phyloP scores from a whole-genome alignment of 2,329 filamentous ascomycete species.

The Colletotrichum sp. region DNA sequence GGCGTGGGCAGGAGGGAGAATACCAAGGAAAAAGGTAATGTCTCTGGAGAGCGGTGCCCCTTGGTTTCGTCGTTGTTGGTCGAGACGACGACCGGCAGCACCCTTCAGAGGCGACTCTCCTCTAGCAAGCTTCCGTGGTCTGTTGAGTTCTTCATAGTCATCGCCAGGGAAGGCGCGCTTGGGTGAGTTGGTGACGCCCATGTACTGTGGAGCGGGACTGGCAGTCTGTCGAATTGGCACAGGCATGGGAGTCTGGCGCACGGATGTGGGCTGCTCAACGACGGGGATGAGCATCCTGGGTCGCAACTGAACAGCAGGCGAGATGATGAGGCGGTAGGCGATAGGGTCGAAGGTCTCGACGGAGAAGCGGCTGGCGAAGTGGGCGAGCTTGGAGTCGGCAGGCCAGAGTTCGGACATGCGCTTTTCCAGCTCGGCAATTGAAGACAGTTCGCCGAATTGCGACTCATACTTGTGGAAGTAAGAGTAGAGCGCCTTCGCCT shows the following conservation, averaged over 20 bases:
- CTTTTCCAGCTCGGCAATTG: conserved; percentile 88
- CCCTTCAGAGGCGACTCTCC: conserved; percentile 95
- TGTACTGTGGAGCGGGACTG: conserved; percentile 54
- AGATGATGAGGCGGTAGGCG: conserved; percentile 81
- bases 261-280: conserved; percentile 55
- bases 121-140: conserved; percentile 84
- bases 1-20: conserved; percentile 74
- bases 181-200: conserved; percentile 57
- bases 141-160: conserved; percentile 75
- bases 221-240: conserved; percentile 31
- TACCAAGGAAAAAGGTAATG: conserved; percentile 68
- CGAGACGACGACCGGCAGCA: conserved; percentile 82
- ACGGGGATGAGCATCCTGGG: conserved; percentile 63
- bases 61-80: conserved; percentile 74
- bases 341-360: conserved; percentile 81
- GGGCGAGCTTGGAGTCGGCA: conserved; percentile 77
- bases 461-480: conserved; percentile 98
- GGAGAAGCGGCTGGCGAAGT: conserved; percentile 80
- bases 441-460: conserved; percentile 88
- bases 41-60: conserved; percentile 75
- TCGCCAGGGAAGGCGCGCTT: conserved; percentile 69
- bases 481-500: conserved; percentile 83
- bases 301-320: conserved; percentile 77
- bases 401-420: conserved; percentile 95
- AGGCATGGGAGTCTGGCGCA: conserved; percentile 49